These are phyloP conservation scores for Phymatotrichopsis omnivora DNA, from an alignment of 2,329 filamentous ascomycete genomes.

Conservation along the genomic window DNA sequence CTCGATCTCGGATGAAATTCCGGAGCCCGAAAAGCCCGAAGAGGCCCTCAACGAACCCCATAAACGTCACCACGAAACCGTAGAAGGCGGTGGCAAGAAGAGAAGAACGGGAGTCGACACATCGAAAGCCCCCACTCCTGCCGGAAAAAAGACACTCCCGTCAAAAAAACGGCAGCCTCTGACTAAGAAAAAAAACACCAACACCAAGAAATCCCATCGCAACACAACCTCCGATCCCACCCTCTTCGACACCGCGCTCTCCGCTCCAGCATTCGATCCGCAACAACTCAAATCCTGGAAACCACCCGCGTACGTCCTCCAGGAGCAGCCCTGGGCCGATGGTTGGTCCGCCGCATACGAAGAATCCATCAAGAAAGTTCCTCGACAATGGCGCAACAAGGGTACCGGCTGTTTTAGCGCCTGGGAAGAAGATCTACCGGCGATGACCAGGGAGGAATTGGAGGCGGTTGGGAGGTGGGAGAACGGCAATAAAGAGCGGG, in stretches of 20 bases:
- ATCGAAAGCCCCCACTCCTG: conserved; percentile 1
- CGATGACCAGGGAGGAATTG: conserved; percentile 11
- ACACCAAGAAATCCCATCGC: too few species aligned
- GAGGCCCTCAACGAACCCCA: conserved; percentile 4
- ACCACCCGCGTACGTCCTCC: conserved; percentile 7
- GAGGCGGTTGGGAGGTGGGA: conserved; percentile 11
- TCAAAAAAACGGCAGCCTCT: conserved; percentile 8
- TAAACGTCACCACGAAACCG: conserved; percentile 2
- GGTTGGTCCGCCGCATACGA: conserved; percentile 2
- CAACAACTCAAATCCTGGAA: conserved; percentile 13
- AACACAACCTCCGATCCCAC: conserved; percentile 7
- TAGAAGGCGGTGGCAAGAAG: not conserved
- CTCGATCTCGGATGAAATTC: conserved; percentile 5
- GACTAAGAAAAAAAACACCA: not conserved
- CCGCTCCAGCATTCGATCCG: conserved; percentile 17
- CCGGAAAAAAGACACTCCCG: conserved; percentile 6
- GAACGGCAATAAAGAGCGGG: conserved; percentile 7
- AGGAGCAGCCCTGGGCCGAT: conserved; percentile 1
- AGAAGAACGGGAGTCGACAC: not conserved
- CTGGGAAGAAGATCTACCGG: conserved; percentile 1
- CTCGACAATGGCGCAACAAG: too few species aligned
- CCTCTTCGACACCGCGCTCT: conserved; percentile 7
- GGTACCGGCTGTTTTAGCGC: not conserved
- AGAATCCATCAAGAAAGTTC: too few species aligned
- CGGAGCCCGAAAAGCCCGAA: not conserved